phyloP scores from a whole-genome alignment of 805 yeast genomes.

The Nakazawaea laoshanensis region DNA sequence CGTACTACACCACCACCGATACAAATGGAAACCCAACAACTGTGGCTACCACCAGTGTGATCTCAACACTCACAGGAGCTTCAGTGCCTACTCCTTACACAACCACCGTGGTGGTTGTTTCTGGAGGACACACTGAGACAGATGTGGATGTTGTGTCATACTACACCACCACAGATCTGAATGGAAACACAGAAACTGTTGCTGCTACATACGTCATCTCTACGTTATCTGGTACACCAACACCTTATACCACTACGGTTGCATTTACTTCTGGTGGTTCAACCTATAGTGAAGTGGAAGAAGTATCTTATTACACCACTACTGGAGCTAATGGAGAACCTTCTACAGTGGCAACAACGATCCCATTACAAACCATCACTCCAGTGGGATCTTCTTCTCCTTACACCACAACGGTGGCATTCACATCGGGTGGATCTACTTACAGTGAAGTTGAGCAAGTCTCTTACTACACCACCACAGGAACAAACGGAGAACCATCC shows the following conservation, averaged over 20 bases:
- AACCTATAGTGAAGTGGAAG: constrained; percentile 2
- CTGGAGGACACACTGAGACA: not conserved
- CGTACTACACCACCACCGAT: not conserved
- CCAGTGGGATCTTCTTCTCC: not conserved
- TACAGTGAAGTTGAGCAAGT: constrained; percentile 1
- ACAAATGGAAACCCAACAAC: not conserved
- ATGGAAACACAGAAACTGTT: not conserved
- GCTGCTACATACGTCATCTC: not conserved
- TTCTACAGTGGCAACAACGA: constrained; percentile 3
- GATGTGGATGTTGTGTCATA: constrained; percentile 1
- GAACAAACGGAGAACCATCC: constrained; percentile 1
- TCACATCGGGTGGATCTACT: constrained; percentile 4
- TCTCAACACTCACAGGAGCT: constrained; percentile 1
- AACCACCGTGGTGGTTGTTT: constrained; percentile 1
- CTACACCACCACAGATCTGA: not conserved
- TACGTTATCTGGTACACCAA: not conserved
- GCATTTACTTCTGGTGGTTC: constrained; percentile 1
- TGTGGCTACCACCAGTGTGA: not conserved
- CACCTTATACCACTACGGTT: constrained; percentile 3
- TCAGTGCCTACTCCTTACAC: constrained; percentile 1
- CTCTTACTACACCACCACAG: constrained; percentile 7
- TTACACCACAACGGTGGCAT: constrained; percentile 2
- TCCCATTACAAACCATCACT: not conserved
- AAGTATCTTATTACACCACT: constrained; percentile 7
- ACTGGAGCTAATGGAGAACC: constrained; percentile 2